Percentiles rank a stretch among this genome's conserved stretches.
Conservation (phyloP, 768 basidiomycete genomes). For the Russula foetens region DNA sequence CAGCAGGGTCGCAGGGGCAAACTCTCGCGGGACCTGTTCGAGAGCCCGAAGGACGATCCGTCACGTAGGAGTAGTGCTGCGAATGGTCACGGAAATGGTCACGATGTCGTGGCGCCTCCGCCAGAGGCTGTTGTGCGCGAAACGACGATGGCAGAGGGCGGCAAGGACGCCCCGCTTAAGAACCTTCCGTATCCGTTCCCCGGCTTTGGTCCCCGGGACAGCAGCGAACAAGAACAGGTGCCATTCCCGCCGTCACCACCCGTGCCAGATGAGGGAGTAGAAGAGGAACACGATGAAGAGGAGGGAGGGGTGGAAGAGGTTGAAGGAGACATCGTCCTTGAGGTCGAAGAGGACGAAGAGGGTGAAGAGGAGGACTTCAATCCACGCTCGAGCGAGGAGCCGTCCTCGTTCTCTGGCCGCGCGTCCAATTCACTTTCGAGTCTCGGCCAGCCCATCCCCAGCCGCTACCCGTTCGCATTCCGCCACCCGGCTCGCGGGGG, state of each 20-base stretch:
- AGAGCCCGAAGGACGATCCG: constrained; percentile 34
- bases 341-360: constrained; percentile 33
- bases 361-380: constrained; percentile 30
- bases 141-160: constrained; percentile 28
- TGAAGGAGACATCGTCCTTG: constrained; percentile 25
- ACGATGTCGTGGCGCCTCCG: constrained; percentile 23
- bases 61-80: constrained; percentile 20
- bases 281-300: constrained; percentile 23
- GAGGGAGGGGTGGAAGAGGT: constrained; percentile 20
- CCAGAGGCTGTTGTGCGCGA: constrained; percentile 31
- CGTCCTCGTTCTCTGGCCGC: constrained; percentile 54
- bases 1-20: constrained; percentile 45
- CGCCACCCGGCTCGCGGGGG: constrained; percentile 45
- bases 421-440: constrained; percentile 61
- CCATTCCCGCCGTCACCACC: constrained; percentile 68
- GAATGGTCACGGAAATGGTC: constrained; percentile 14
- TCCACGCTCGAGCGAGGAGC: constrained; percentile 33
- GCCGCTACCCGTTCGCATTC: constrained; percentile 64
- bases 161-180: constrained; percentile 43
- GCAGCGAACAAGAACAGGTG: constrained; percentile 50
- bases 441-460: constrained; percentile 65
- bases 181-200: constrained; percentile 66
- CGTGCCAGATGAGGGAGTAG: constrained; percentile 31
- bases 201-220: constrained; percentile 44
- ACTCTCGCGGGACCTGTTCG: constrained; percentile 61